Percentiles rank a stretch among this genome's conserved stretches.
phyloP scores from a whole-genome alignment of 202 grass and related monocot species.

The Cymbopogon flexuosus region DNA sequence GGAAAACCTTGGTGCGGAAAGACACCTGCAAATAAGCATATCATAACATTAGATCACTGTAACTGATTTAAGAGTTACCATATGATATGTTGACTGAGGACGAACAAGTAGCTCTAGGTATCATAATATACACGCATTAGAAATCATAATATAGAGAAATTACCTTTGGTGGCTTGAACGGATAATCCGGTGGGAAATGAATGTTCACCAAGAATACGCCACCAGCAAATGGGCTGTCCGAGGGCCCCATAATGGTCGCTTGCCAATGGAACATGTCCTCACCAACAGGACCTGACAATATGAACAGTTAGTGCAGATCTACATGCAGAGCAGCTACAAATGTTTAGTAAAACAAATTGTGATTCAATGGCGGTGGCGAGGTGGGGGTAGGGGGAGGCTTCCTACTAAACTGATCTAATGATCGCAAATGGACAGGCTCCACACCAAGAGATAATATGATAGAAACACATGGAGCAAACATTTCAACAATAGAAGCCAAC shows the following conservation, averaged over 20 bases:
- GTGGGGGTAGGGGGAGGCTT: not conserved
- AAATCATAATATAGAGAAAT: not conserved
- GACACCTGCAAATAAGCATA: conserved; percentile 48
- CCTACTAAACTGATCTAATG: not conserved
- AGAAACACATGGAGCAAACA: not conserved
- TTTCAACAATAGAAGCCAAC: not conserved
- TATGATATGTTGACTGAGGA: not conserved
- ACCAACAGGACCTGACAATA: conserved; percentile 58
- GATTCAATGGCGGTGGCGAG: not conserved
- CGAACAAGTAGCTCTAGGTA: not conserved
- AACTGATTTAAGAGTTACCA: not conserved
- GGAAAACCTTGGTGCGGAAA: conserved; percentile 86
- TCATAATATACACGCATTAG: not conserved
- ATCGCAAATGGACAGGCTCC: not conserved
- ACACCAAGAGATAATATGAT: not conserved
- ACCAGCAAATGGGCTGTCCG: conserved; percentile 73
- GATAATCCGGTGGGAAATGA: conserved; percentile 82
- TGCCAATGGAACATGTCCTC: conserved; percentile 95
- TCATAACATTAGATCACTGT: not conserved
- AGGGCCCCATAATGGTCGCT: conserved; percentile 74
- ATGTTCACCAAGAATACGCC: conserved; percentile 83
- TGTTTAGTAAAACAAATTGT: not conserved
- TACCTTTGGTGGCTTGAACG: conserved; percentile 82
- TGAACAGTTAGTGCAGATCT: not conserved
- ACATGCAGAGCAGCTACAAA: not conserved